These are phyloP conservation scores for Isatis tinctoria DNA, from an alignment of 345 rosid species.

Conservation along the genomic window DNA sequence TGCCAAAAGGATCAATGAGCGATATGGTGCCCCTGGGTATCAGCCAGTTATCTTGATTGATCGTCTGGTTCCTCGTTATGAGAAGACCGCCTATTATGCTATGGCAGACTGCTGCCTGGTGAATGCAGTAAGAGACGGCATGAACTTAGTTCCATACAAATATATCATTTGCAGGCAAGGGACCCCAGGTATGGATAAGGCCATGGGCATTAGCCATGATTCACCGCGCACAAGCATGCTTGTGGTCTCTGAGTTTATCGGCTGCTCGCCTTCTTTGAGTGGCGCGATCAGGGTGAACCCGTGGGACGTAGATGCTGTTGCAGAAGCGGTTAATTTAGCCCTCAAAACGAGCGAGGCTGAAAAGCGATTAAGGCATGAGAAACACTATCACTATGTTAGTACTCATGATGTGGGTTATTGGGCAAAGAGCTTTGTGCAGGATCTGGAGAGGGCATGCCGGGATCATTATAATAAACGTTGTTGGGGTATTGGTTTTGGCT, in stretches of 20 bases:
- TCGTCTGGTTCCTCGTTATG: conserved; percentile 64
- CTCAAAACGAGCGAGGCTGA: conserved; percentile 56
- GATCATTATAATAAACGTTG: conserved; percentile 72
- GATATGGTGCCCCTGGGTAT: conserved; percentile 52
- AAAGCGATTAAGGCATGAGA: conserved; percentile 70
- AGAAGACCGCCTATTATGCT: conserved; percentile 80
- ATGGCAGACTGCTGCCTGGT: conserved; percentile 77
- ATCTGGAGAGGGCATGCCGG: conserved; percentile 64
- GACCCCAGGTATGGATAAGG: conserved; percentile 52
- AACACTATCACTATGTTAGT: conserved; percentile 69
- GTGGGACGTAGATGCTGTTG: conserved; percentile 74
- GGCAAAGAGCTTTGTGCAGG: conserved; percentile 71
- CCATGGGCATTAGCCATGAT: conserved; percentile 38
- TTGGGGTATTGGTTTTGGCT: conserved; percentile 78
- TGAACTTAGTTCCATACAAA: conserved; percentile 80
- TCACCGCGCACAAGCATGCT: conserved; percentile 68
- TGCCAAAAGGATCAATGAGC: conserved; percentile 57
- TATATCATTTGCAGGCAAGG: conserved; percentile 80
- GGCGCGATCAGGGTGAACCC: conserved; percentile 86
- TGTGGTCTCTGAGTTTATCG: conserved; percentile 78
- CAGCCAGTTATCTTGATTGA: conserved; percentile 68
- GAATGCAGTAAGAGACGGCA: conserved; percentile 84
- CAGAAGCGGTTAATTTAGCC: conserved; percentile 58
- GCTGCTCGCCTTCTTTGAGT: conserved; percentile 84
- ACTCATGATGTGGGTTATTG: conserved; percentile 75